Evolutionary conservation across 768 basidiomycete species (phyloP).

Genomic region (Leccinum barrowsii): DNA sequence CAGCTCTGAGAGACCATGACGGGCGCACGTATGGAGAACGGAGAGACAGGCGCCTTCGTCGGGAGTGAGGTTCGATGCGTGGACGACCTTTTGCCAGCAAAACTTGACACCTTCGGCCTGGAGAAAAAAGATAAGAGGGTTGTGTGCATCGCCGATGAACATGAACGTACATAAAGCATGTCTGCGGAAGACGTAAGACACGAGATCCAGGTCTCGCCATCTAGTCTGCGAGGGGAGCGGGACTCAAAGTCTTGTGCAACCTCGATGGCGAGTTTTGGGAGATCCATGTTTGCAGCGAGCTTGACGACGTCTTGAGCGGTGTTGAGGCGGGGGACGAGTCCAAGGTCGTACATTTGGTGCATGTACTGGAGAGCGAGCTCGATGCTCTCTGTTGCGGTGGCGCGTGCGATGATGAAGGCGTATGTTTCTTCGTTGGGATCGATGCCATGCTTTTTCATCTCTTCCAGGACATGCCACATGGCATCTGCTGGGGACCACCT

Average conservation of each 20-base stretch:
- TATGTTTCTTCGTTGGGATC: slow-evolving; percentile 53
- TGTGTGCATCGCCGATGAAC: background rate
- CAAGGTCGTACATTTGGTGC: slow-evolving; percentile 51
- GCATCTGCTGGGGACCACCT: slow-evolving; percentile 35
- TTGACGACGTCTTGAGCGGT: slow-evolving; percentile 51
- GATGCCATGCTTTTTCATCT: slow-evolving; percentile 51
- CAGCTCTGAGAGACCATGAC: slow-evolving; percentile 66
- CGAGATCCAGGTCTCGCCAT: slow-evolving; percentile 55
- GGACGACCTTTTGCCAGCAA: slow-evolving; percentile 61
- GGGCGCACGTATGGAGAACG: slow-evolving; percentile 70
- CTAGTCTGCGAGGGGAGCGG: slow-evolving; percentile 49
- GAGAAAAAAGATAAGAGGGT: too few relatives aligned
- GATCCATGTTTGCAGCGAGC: slow-evolving; percentile 49
- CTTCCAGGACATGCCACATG: slow-evolving; percentile 48
- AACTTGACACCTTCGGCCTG: slow-evolving; percentile 64
- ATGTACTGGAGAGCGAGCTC: slow-evolving; percentile 65
- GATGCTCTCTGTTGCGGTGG: slow-evolving; percentile 45
- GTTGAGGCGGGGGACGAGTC: slow-evolving; percentile 47
- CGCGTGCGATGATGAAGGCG: slow-evolving; percentile 48
- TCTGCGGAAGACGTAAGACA: slow-evolving; percentile 66
- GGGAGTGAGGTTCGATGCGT: slow-evolving; percentile 50
- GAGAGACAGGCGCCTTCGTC: slow-evolving; percentile 73
- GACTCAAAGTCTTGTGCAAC: slow-evolving; percentile 60
- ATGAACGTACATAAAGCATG: slow-evolving; percentile 59
- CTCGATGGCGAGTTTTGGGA: slow-evolving; percentile 69